Conservation (phyloP, 768 basidiomycete genomes). For the Russula foetens region DNA sequence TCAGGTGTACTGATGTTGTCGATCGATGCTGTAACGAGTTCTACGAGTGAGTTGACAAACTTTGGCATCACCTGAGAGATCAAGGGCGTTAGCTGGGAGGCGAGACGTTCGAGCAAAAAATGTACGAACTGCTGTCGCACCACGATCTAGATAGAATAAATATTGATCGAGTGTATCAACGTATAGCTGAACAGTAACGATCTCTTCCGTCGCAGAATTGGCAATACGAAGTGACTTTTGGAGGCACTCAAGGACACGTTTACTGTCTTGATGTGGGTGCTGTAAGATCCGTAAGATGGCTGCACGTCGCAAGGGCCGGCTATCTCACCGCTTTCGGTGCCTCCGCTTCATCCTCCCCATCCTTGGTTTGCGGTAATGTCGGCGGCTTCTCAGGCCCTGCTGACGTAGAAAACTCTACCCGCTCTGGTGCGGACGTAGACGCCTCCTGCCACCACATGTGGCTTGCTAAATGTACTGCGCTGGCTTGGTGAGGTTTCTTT, state of each 20-base stretch:
- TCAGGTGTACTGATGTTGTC: slow-evolving; percentile 85
- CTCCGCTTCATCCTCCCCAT: slow-evolving; percentile 34
- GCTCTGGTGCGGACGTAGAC: slow-evolving; percentile 32
- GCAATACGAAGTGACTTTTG: slow-evolving; percentile 96
- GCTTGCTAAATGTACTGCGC: slow-evolving; percentile 88
- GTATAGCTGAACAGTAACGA: slow-evolving; percentile 93
- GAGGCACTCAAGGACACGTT: slow-evolving; percentile 93
- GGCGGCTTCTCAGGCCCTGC: slow-evolving; percentile 25
- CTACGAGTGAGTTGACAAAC: slow-evolving; percentile 94
- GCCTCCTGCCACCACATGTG: slow-evolving; percentile 97
- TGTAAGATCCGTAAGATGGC: slow-evolving; percentile 24
- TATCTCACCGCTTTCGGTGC: slow-evolving; percentile 27
- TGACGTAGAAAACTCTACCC: slow-evolving; percentile 35
- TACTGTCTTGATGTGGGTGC: slow-evolving; percentile 91
- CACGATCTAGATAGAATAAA: slow-evolving; percentile 91
- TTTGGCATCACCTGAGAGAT: slow-evolving; percentile 79
- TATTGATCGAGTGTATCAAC: slow-evolving; percentile 96
- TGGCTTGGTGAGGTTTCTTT: slow-evolving; percentile 98
- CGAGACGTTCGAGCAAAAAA: background rate
- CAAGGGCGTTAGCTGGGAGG: background rate
- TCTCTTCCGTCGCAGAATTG: slow-evolving; percentile 93
- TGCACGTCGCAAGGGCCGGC: background rate
- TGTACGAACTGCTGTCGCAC: slow-evolving; percentile 75
- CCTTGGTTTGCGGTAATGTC: slow-evolving; percentile 30
- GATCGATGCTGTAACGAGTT: slow-evolving; percentile 90